These are phyloP conservation scores for Hapsidospora chrysogenum DNA, from an alignment of 495 filamentous ascomycete species.

Conservation along the genomic window DNA sequence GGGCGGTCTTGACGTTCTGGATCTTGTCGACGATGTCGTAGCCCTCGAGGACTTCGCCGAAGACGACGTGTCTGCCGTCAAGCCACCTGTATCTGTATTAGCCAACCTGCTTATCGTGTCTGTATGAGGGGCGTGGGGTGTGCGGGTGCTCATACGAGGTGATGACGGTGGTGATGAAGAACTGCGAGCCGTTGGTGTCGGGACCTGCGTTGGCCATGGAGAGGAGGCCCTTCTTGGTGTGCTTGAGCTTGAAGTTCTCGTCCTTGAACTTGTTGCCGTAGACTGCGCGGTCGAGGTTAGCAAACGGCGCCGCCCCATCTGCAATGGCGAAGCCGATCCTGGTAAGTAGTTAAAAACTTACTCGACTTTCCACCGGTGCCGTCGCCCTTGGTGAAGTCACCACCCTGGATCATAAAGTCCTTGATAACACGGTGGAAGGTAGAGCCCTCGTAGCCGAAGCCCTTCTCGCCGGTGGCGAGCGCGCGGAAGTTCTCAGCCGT, in stretches of 20 bases:
- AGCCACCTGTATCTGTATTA: conserved; percentile 46
- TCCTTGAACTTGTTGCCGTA: conserved; percentile 91
- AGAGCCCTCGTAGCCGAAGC: conserved; percentile 88
- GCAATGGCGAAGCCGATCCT: too few species aligned
- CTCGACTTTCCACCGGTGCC: conserved; percentile 93
- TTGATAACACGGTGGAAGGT: conserved; percentile 98
- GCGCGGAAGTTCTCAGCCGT: conserved; percentile 97
- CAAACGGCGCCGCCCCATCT: too few species aligned
- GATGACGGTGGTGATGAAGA: conserved; percentile 85
- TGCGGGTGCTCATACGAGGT: conserved; percentile 43
- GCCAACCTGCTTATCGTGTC: conserved; percentile 2
- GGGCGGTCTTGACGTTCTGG: conserved; percentile 55
- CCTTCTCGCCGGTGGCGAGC: conserved; percentile 92
- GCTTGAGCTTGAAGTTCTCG: conserved; percentile 99
- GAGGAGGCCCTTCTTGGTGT: conserved; percentile 41
- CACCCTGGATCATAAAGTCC: conserved; percentile 98
- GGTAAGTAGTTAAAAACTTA: conserved; percentile 15
- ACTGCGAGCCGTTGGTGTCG: conserved; percentile 97
- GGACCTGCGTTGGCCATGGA: conserved; percentile 96
- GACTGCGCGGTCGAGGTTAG: too few species aligned
- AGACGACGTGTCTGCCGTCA: conserved; percentile 79
- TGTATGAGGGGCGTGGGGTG: background rate
- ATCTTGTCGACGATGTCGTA: conserved; percentile 83
- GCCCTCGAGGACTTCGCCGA: conserved; percentile 81
- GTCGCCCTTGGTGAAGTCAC: conserved; percentile 94